These are phyloP conservation scores for Lasiodiplodia sp. DNA, from an alignment of 2,329 filamentous ascomycete species.

Conservation along the genomic window DNA sequence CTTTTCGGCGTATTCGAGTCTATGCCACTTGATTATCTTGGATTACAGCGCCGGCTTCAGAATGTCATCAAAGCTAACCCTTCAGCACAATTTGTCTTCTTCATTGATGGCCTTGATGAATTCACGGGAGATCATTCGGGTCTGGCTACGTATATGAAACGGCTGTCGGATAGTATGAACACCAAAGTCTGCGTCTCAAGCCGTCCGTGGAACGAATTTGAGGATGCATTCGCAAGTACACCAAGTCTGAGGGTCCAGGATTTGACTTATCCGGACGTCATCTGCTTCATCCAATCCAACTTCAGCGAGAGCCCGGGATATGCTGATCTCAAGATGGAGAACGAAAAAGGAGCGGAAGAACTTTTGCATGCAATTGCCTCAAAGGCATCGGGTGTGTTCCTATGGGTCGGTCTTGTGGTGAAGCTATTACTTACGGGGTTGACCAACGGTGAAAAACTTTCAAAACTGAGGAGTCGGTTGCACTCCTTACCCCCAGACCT, in stretches of 20 bases:
- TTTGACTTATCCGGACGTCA: conserved; percentile 20
- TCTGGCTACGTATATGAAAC: background rate
- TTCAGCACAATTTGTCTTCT: conserved; percentile 3
- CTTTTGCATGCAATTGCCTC: conserved; percentile 13
- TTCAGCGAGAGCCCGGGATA: conserved; percentile 8
- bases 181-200: conserved; percentile 23
- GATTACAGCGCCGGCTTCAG: background rate
- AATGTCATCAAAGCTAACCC: background rate
- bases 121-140: conserved; percentile 2
- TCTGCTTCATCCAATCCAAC: background rate
- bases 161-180: background rate
- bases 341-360: background rate
- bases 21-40: background rate
- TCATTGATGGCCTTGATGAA: conserved; percentile 31
- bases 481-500: conserved; percentile 31
- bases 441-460: conserved; percentile 30
- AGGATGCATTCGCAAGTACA: conserved; percentile 1
- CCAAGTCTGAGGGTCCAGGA: conserved; percentile 17
- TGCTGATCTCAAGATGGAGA: background rate
- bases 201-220: conserved; percentile 14
- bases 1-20: background rate
- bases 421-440: conserved; percentile 32
- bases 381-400: conserved; percentile 35
- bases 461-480: conserved; percentile 27
- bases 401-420: conserved; percentile 35